Evolutionary conservation across 805 yeast species (phyloP), one percentile per base, ranked within the genome.

Genomic region (Kodamaea sagamina): DNA sequence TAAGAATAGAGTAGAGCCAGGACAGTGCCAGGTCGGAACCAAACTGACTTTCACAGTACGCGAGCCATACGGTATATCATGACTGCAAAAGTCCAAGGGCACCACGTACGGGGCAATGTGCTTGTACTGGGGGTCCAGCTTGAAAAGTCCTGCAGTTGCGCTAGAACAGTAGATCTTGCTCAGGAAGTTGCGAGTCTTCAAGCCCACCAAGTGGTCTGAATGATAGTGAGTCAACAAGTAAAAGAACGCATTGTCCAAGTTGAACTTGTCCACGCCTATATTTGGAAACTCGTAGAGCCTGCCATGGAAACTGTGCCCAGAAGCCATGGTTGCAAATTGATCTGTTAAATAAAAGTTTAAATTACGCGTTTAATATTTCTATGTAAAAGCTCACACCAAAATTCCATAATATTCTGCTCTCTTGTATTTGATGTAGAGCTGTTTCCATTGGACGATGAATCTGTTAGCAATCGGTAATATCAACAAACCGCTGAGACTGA

Each of bases 381-480:
- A 15, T 19, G 19, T 18, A 12, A 12, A n/a, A 2, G 15, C 13
- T 34, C 60, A 88, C 0, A 88, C 89, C 36, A 92, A 67, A 6
- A 89, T 74, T 0, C 97, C 97, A 54, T 79, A 72, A 58, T 79
- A 89, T 54, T 87, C 95, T 1, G 88, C 78, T 43, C 87, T 63
- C 13, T 71, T 69, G 54, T 81, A 82, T 42, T 61, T 56, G 15
- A 55, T 48, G 6, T 74, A 71, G 43, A 93, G 67, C 19, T 72
- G 70, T 19, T 78, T 78, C 99, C 99, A 93, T 61, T 93, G 99
- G 6, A 93, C 98, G 1, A 93, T 56, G 47, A 93, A 86, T 16
- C 90, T 69, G 58, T 89, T 86, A 3, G 82, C 72, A 3, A 93
- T 67, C 3, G 89, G 89, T 48, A 85, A 69, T 10, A 92, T 58